Conservation (phyloP, 2,329 filamentous ascomycete genomes). For the Aspergillus brunneoviolaceus region DNA sequence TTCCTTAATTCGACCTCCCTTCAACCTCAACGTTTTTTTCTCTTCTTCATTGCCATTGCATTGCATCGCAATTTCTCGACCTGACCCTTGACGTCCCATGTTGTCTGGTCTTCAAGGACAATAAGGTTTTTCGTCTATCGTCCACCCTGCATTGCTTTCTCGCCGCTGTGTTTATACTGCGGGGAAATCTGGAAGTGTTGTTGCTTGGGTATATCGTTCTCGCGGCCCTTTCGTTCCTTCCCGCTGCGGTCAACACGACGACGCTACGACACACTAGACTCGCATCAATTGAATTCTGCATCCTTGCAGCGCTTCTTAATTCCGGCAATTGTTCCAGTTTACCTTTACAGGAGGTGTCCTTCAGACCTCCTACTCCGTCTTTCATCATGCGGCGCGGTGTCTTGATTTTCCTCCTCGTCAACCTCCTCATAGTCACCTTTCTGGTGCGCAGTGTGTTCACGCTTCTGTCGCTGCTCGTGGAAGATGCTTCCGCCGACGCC, state of each 20-base stretch:
- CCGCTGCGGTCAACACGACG: slow-evolving; percentile 6
- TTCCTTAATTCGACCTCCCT: neutral
- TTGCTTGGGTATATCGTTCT: slow-evolving; percentile 4
- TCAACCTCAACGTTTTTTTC: neutral
- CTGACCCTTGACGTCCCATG: neutral
- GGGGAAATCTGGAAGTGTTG: neutral
- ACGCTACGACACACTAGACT: slow-evolving; percentile 8
- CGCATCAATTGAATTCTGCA: slow-evolving; percentile 4
- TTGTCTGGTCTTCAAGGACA: neutral
- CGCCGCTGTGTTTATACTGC: neutral
- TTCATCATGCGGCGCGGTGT: slow-evolving; percentile 60
- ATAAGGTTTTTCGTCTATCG: neutral
- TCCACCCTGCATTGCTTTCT: neutral
- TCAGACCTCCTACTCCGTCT: slow-evolving; percentile 5
- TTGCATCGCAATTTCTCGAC: neutral
- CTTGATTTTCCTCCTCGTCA: slow-evolving; percentile 64
- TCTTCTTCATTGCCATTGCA: neutral
- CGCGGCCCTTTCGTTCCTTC: neutral
- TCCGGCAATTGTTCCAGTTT: neutral
- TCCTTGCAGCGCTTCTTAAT: neutral
- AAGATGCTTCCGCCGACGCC: slow-evolving; percentile 65
- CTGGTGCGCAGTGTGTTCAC: slow-evolving; percentile 69
- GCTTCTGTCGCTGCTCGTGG: slow-evolving; percentile 66
- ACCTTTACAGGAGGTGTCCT: slow-evolving; percentile 4
- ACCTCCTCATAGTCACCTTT: slow-evolving; percentile 62